Evolutionary conservation across 768 basidiomycete species (phyloP), one percentile per base, ranked within the genome.

Genomic region (Lactifluus subvellereus): DNA sequence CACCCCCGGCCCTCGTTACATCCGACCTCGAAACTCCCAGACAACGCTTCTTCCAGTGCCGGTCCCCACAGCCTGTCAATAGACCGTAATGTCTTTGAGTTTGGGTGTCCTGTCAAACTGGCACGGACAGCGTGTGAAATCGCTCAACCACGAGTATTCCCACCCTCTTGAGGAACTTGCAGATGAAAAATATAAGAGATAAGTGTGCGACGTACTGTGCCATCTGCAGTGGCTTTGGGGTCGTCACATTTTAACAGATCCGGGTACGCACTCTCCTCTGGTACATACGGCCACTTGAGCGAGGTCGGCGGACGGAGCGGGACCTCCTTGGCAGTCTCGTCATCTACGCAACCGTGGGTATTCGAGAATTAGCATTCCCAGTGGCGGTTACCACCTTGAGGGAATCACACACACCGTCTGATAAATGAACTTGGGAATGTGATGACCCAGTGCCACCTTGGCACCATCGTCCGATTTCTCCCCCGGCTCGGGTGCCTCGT

Each of bases 201-300:
- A 27, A 27, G 27, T 27, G 27, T 27, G 91, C 90, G 63, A 93
- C 89, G 0, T 91, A 92, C 60, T 94, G 79, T 72, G 27, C 27
- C 27, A 27, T 27, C 27, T 27, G 27, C 27, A 27, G 27, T 27
- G 27, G 27, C 27, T 27, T 93, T 92, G 0, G 91, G 93, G 70
- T 94, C 91, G 69, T 96, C 87, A 6, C 88, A 79, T 68, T 87
- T 87, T 52, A 96, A 79, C 1, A 92, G 93, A 72, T 95, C 91
- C 0, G 85, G 86, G 71, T 85, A 92, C 4, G 88, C 83, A 0
- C 87, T 85, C 68, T 84, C 82, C 37, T 84, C 82, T 27, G 27
- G 27, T 27, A 27, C 27, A 27, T 27, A 27, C 27, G 27, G 2
- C 27, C 27, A 27, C 27, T 27, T 27, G 27, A 27, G 27, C 27